Conservation (phyloP, 2,329 filamentous ascomycete genomes). For the Neonectria neomacrospora region DNA sequence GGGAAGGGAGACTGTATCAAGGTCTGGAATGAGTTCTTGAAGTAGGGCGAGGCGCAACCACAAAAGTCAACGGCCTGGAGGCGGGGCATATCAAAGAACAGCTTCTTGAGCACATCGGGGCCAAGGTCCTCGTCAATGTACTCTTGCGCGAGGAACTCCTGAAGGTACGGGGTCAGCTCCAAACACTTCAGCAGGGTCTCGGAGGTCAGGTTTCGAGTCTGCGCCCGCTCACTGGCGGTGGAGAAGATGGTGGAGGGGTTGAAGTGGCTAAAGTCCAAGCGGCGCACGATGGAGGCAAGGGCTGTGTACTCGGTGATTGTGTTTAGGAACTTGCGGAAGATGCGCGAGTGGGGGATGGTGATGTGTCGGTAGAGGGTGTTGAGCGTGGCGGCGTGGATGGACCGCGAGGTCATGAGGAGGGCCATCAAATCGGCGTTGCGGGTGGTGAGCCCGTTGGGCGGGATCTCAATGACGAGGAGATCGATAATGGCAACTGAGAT, state of each 20-base stretch:
- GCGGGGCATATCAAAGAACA: constrained; percentile 73
- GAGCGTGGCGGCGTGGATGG: constrained; percentile 77
- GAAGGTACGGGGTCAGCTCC: constrained; percentile 76
- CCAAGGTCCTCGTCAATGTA: constrained; percentile 82
- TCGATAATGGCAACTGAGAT: constrained; percentile 76
- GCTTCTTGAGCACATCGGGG: constrained; percentile 73
- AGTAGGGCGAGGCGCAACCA: constrained; percentile 75
- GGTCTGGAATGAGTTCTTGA: constrained; percentile 72
- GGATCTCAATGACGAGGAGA: constrained; percentile 77
- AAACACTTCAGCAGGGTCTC: constrained; percentile 78
- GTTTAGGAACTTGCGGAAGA: constrained; percentile 82
- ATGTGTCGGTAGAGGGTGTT: constrained; percentile 82
- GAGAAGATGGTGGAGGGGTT: constrained; percentile 82
- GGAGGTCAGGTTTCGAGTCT: constrained; percentile 80
- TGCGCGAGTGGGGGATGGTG: constrained; percentile 83
- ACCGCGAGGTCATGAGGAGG: constrained; percentile 79
- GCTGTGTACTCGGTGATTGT: constrained; percentile 74
- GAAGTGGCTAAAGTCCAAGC: constrained; percentile 87
- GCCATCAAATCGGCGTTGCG: constrained; percentile 84
- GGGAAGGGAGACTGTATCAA: constrained; percentile 65
- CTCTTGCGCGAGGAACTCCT: constrained; percentile 83
- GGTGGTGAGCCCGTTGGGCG: constrained; percentile 75
- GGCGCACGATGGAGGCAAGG: constrained; percentile 79
- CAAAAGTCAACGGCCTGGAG: constrained; percentile 80
- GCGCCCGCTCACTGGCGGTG: constrained; percentile 77